phyloP scores from a whole-genome alignment of 164 flowering plant genomes.

The Berberis thunbergii region DNA sequence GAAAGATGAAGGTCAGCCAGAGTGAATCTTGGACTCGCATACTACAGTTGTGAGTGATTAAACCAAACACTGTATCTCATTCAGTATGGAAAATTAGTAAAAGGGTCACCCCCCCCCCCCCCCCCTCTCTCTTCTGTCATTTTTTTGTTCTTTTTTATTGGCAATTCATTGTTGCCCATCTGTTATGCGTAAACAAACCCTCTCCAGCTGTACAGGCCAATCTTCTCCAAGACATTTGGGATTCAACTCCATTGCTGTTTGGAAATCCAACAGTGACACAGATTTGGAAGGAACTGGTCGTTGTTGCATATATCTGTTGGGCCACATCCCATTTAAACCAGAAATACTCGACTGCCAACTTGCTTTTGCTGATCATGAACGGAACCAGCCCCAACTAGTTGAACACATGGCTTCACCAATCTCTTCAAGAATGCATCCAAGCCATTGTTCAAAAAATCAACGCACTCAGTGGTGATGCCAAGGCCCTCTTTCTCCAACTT shows the following conservation, averaged over 20 bases:
- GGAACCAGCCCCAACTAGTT: slow-evolving; percentile 40
- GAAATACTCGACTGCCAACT: slow-evolving; percentile 7
- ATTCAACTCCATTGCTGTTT: slow-evolving; percentile 58
- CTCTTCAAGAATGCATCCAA: slow-evolving; percentile 68
- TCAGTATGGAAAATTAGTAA: too few relatives aligned
- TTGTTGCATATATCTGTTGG: slow-evolving; percentile 15
- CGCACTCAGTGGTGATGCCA: slow-evolving; percentile 40
- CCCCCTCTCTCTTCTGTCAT: too few relatives aligned
- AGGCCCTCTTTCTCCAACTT: slow-evolving; percentile 53
- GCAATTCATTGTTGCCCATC: slow-evolving; percentile 13
- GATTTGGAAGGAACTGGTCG: slow-evolving; percentile 5
- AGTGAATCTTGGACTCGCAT: too few relatives aligned
- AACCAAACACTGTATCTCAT: too few relatives aligned
- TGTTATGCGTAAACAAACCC: slow-evolving; percentile 27
- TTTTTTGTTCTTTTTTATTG: too few relatives aligned
- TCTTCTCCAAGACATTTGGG: slow-evolving; percentile 70
- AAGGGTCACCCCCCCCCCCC: too few relatives aligned
- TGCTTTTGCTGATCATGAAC: slow-evolving; percentile 17
- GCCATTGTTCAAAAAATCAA: slow-evolving; percentile 53
- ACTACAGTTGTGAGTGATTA: too few relatives aligned
- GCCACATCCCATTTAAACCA: slow-evolving; percentile 21
- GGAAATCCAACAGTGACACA: slow-evolving; percentile 56
- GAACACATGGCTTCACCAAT: slow-evolving; percentile 59
- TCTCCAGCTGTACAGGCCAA: slow-evolving; percentile 73
- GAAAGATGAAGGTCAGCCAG: too few relatives aligned